Evolutionary conservation across 2,329 filamentous ascomycete species (phyloP), one percentile per base, ranked within the genome.

Genomic region (Coniochaeta hoffmannii): DNA sequence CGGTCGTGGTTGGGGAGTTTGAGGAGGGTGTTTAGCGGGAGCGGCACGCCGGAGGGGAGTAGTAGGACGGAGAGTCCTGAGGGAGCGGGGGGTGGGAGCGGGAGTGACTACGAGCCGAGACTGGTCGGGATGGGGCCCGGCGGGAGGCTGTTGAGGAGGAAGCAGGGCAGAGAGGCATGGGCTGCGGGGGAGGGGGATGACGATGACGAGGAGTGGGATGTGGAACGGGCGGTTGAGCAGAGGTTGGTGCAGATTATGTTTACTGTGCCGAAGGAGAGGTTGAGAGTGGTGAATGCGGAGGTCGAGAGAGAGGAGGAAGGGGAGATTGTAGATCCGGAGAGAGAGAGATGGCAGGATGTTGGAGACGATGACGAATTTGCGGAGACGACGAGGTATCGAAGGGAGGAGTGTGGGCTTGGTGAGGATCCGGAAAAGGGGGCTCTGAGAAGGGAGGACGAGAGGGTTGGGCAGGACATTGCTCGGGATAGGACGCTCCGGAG

Each of bases 211-310:
- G 78, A 90, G 55, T 89, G 88, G 88, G 88, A 91, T 62, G 82
- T 92, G 36, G 88, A 92, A 67, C 77, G 80, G 55, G 87, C 88
- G 2, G 81, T 87, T 1, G 85, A 90, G 71, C 81, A 81, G 57
- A 73, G 87, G 22, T 76, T 89, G 9, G 88, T 92, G 58, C 88
- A 92, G 69, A 82, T 90, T 65, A 94, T 96, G 82, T 97, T 96
- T 70, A 97, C 93, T 0, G 90, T 97, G 58, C 93, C 94, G 2
- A 90, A 87, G 68, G 88, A 93, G 69, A 83, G 85, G 62, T 72
- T 97, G 59, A 76, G 93, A 26, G 91, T 97, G n/a, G 93, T 97
- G 19, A 97, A 97, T 68, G 86, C 82, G 53, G 87, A 87, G 59
- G 67, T 76, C 32, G 74, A 76, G 59, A 68, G 67, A 56, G 74